Conservation (phyloP, 2,329 filamentous ascomycete genomes). For the Chrysosporium queenslandicum region DNA sequence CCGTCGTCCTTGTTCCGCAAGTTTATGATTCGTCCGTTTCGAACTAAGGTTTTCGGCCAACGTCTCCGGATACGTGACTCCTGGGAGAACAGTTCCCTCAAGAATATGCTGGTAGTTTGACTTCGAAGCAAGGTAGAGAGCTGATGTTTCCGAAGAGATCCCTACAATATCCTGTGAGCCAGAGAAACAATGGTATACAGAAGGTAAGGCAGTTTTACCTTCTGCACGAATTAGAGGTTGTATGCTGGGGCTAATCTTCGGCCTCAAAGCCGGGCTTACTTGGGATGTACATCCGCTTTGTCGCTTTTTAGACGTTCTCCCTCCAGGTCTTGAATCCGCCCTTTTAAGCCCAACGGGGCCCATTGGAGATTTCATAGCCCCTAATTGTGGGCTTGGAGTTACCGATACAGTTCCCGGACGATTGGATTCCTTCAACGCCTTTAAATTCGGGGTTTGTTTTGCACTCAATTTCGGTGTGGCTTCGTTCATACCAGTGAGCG, state of each 20-base stretch:
- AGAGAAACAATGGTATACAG: not conserved
- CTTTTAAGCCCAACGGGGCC: slow-evolving; percentile 33
- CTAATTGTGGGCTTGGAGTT: slow-evolving; percentile 46
- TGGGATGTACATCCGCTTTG: slow-evolving; percentile 60
- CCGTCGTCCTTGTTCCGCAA: slow-evolving; percentile 88
- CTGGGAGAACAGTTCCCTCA: slow-evolving; percentile 82
- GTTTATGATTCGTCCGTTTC: slow-evolving; percentile 94
- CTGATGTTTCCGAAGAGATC: slow-evolving; percentile 49
- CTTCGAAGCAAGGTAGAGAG: slow-evolving; percentile 78
- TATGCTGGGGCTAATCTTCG: slow-evolving; percentile 87
- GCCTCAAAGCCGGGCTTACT: slow-evolving; percentile 76
- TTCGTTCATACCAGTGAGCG: slow-evolving; percentile 42
- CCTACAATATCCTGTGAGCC: slow-evolving; percentile 22
- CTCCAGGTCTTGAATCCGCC: slow-evolving; percentile 41
- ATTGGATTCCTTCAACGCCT: slow-evolving; percentile 24
- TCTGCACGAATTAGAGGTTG: slow-evolving; percentile 74
- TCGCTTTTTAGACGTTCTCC: slow-evolving; percentile 56
- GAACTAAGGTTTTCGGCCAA: slow-evolving; percentile 89
- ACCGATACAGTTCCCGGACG: slow-evolving; percentile 28
- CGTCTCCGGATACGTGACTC: slow-evolving; percentile 80
- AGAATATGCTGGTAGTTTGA: slow-evolving; percentile 98
- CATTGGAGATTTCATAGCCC: slow-evolving; percentile 44
- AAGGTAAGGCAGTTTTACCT: slow-evolving; percentile 37
- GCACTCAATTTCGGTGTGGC: slow-evolving; percentile 54
- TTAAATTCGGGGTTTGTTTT: slow-evolving; percentile 47